phyloP scores from a whole-genome alignment of 1,284 basidiomycete genomes.

The Sporisorium graminicola region DNA sequence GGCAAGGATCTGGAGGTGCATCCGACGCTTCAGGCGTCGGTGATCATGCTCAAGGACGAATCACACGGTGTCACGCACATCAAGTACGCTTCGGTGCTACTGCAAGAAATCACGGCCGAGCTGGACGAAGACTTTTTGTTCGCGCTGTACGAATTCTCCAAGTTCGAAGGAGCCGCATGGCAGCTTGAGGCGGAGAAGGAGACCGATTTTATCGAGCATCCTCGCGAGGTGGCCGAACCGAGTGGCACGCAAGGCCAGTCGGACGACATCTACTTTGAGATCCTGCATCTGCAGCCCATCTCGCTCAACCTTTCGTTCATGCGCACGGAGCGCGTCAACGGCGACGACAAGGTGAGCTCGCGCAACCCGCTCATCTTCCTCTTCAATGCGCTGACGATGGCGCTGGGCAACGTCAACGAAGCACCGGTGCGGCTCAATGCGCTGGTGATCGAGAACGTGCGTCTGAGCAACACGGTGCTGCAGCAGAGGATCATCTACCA shows the following conservation, averaged over 20 bases:
- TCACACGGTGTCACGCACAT: constrained; percentile 93
- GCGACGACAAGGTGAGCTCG: constrained; percentile 76
- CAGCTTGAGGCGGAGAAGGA: constrained; percentile 44
- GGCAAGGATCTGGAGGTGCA: constrained; percentile 81
- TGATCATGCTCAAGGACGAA: constrained; percentile 88
- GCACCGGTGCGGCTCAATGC: constrained; percentile 96
- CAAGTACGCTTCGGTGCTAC: constrained; percentile 93
- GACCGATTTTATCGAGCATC: constrained; percentile 79
- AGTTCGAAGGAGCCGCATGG: constrained; percentile 78
- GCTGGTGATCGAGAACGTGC: constrained; percentile 93
- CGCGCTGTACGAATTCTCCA: constrained; percentile 89
- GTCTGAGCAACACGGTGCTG: constrained; percentile 85
- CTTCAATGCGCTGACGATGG: constrained; percentile 95
- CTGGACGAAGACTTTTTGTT: constrained; percentile 97
- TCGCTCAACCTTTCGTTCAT: constrained; percentile 94
- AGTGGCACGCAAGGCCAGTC: constrained; percentile 71
- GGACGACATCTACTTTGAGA: constrained; percentile 90
- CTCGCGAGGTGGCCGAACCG: constrained; percentile 85
- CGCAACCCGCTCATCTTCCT: constrained; percentile 91
- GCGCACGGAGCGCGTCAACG: constrained; percentile 91
- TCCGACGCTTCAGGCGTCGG: constrained; percentile 89
- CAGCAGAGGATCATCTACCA: constrained; percentile 88
- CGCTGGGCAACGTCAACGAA: constrained; percentile 95
- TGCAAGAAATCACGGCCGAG: constrained; percentile 95
- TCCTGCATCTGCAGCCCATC: constrained; percentile 96